Conservation (phyloP, 202 grass and related monocot species). For the Digitaria exilis region DNA sequence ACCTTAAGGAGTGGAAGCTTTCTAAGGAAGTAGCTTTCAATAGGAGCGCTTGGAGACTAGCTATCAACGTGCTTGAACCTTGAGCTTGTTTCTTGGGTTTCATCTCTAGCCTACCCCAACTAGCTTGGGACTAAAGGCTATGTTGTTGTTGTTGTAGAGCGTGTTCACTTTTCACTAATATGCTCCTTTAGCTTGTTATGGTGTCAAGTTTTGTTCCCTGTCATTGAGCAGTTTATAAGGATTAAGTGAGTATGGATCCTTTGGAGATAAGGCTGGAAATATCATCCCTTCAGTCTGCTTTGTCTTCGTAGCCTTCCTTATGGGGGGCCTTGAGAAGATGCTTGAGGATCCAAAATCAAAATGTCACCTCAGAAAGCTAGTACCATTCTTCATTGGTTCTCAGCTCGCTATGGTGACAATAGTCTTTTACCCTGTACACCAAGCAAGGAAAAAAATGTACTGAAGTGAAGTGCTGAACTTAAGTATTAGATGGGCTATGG, state of each 20-base stretch:
- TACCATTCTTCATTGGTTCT: constrained; percentile 29
- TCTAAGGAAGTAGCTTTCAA: too few relatives aligned
- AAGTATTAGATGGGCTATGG: constrained; percentile 21
- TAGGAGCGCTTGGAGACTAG: too few relatives aligned
- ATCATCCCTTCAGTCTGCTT: constrained; percentile 9
- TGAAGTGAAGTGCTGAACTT: neutral
- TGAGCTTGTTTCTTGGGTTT: too few relatives aligned
- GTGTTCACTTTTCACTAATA: neutral
- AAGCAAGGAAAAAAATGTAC: neutral
- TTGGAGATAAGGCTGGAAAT: constrained; percentile 27
- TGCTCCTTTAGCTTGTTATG: constrained; percentile 32
- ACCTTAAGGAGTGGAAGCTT: too few relatives aligned
- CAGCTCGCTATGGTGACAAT: constrained; percentile 45
- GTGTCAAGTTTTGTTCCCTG: neutral
- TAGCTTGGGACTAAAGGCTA: too few relatives aligned
- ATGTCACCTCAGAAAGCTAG: constrained; percentile 52
- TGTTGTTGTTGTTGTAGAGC: too few relatives aligned
- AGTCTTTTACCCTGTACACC: neutral
- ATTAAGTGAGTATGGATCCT: constrained; percentile 35
- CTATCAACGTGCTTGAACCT: too few relatives aligned
- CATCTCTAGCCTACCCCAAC: too few relatives aligned
- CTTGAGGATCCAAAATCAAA: constrained; percentile 38
- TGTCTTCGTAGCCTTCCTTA: constrained; percentile 17
- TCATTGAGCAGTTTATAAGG: neutral
- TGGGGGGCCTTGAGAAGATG: neutral